Base-by-base conservation (phyloP, 2,329 filamentous ascomycete species). In the Anisogramma anomala region DNA sequence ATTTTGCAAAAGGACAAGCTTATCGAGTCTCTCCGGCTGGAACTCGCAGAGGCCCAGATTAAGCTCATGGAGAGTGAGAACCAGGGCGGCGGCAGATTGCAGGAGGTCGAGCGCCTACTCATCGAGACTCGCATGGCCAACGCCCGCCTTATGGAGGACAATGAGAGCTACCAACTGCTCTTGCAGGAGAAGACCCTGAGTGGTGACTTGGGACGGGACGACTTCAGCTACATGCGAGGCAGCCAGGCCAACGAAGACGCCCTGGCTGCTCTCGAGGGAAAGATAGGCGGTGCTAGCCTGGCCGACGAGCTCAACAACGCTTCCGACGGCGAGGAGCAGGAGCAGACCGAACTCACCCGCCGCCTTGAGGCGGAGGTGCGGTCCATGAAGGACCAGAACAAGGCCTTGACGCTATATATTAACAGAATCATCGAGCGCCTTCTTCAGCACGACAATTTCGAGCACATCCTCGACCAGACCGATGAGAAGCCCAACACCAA, bases 381-480 rank as follows among this genome's bases (percentile, higher is more conserved):
- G 61, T 71, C 75, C 7, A 68, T 85, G 52, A 89, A 84, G 64
- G 89, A 94, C 58, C 82, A 94, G 67, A 96, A 98, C 69, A 96
- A 96, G 68, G 91, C 91, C 22, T 70, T 98, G 52, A 94, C 87
- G 18, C 70, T 96, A 50, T 98, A 98, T 67, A 95, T 98, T 68
- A 94, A 96, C 74, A 94, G 91, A 66, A 96, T 98, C 60, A 94
- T 98, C 58, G 91, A 91, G 60, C 83, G 91, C 42, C 76, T 98
- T 33, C 73, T 98, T 48, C 84, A 94, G 57, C 84, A 95, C 62
- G 84, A 94, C 55, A 88, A 94, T 51, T 96, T 94, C 52, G 89
- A 98, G 64, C 79, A 85, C 48, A 94, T 96, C 46, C 71, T 95
- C 30, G 86, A 94, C 58, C 83, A 85, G 59, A 84, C 82, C 7